Conservation (phyloP, 164 flowering plant species). For the Aristolochia fimbriata region DNA sequence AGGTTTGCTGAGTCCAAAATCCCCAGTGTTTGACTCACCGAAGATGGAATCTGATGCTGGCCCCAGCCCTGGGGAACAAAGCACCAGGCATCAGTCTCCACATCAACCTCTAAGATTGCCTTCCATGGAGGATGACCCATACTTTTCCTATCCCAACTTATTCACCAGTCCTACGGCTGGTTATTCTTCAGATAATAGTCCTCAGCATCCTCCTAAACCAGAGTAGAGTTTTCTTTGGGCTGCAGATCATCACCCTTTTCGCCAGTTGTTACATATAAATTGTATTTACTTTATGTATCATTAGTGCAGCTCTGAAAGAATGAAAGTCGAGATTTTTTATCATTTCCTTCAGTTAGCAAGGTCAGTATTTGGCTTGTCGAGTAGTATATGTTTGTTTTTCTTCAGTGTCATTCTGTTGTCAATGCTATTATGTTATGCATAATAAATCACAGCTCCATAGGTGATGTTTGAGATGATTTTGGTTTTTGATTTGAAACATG, state of each 20-base stretch:
- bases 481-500: no score
- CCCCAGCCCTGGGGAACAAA: constrained; percentile 13
- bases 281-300: not conserved
- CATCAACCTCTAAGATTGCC: constrained; percentile 37
- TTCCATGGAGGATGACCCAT: constrained; percentile 75
- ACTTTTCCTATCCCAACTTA: constrained; percentile 75
- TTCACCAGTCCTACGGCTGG: constrained; percentile 25
- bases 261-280: not conserved
- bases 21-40: constrained; percentile 23
- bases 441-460: no score
- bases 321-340: no score
- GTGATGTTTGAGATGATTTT: no score
- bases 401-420: no score
- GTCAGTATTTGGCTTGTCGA: no score
- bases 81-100: constrained; percentile 12
- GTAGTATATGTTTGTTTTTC: no score
- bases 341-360: no score
- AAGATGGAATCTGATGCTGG: constrained; percentile 22
- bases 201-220: constrained; percentile 16
- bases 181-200: constrained; percentile 17
- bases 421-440: no score
- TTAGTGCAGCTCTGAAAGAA: no score
- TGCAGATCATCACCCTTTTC: no score
- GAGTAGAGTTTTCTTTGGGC: constrained; percentile 4
- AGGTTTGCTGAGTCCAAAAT: constrained; percentile 10